Evolutionary conservation across 345 rosid species (phyloP), one percentile per base, ranked within the genome.

Genomic region (Eucalyptus pauciflora): DNA sequence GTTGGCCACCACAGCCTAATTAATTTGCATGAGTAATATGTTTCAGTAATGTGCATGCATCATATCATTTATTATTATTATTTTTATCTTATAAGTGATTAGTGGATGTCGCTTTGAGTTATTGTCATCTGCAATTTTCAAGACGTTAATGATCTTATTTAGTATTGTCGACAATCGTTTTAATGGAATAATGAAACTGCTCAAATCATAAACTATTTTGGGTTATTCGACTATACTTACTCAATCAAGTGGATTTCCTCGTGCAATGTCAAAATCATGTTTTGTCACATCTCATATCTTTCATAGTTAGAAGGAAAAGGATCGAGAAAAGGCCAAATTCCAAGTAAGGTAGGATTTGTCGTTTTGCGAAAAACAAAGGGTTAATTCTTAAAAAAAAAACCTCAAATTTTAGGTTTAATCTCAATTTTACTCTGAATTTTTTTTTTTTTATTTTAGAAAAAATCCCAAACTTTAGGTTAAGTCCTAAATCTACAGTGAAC

Each of bases 401-500:
- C 58, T 52, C 24, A 52, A 52, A 20, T 1, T 52, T 52, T 20
- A 52, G 10, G 25, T 18, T 52, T 52, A 18, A 18, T 52, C 58
- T 52, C 58, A 52, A 52, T 52, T 52, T 52, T 52, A 18, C 0
- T 52, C 1, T 18, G 4, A 41, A 52, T 0, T 50, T 18, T 51
- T 50, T 18, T n/a, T n/a, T 51, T 18, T 52, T 7, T 50, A 1
- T 52, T 7, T 1, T 0, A 6, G 3, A 51, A 7, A 52, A 52
- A 7, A 52, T 52, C 25, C 10, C 25, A 52, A 52, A 52, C 9
- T 18, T 52, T 52, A 52, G 2, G 58, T 20, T 18, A 18, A 20
- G 5, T 52, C 4, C 10, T 2, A 52, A 52, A 20, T 52, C 25
- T 52, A 0, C 0, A 0, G 1, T 52, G 25, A 52, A 18, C 2